Conservation (phyloP, 140 eudicot genomes). For the Cichorium intybus region DNA sequence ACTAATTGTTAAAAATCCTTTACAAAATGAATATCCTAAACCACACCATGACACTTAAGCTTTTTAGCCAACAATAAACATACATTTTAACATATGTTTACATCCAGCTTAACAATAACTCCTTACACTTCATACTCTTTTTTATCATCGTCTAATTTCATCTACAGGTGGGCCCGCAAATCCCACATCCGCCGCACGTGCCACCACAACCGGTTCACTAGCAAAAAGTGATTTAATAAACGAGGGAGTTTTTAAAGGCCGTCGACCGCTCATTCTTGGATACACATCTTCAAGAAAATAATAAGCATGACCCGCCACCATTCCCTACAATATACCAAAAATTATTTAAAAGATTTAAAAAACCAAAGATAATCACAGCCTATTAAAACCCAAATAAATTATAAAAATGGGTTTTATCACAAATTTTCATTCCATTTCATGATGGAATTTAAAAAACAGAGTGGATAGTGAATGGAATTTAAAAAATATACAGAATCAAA, state of each 20-base stretch:
- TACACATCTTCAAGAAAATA: conserved; percentile 93
- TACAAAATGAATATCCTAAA: conserved; percentile 8
- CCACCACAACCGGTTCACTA: conserved; percentile 84
- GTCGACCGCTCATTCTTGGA: conserved; percentile 90
- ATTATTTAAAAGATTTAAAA: no score
- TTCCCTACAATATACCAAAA: no score
- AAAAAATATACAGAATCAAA: background rate
- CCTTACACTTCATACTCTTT: no score
- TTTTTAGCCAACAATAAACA: no score
- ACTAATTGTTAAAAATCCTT: background rate
- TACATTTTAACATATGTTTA: no score
- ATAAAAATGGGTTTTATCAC: no score
- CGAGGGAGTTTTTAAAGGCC: conserved; percentile 83
- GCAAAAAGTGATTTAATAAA: conserved; percentile 72
- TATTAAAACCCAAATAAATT: no score
- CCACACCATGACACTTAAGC: conserved; percentile 8
- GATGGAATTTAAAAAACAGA: no score
- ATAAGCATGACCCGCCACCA: conserved; percentile 99
- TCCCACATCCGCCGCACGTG: conserved; percentile 75
- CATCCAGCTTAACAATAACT: no score
- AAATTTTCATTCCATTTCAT: no score
- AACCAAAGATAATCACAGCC: no score
- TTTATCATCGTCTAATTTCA: conserved; percentile 42
- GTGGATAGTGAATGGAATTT: no score
- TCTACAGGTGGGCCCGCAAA: conserved; percentile 86